Percentiles rank a stretch among this genome's conserved stretches.
Conservation (phyloP, 169 alveolate species). For the Plasmodium falciparum region DNA sequence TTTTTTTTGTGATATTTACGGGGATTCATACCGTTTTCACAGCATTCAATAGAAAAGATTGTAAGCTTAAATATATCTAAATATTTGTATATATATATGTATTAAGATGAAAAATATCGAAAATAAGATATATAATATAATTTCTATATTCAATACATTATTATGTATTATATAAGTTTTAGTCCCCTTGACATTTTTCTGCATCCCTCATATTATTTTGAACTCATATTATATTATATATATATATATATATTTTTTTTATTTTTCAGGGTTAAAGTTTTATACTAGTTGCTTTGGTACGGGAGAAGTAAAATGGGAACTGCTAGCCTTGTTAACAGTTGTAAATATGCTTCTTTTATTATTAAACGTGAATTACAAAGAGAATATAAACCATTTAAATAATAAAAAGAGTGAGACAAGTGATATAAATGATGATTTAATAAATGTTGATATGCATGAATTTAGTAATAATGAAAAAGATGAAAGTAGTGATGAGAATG, state of each 20-base stretch:
- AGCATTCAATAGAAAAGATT: slow-evolving; percentile 56
- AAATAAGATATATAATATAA: not conserved
- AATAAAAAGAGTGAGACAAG: slow-evolving; percentile 62
- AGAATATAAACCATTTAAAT: slow-evolving; percentile 43
- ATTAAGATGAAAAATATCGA: not conserved
- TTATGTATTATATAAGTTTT: not conserved
- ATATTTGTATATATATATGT: not conserved
- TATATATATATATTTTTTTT: slow-evolving; percentile 12
- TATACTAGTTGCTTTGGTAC: slow-evolving; percentile 70
- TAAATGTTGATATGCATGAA: slow-evolving; percentile 67
- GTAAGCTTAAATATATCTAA: slow-evolving; percentile 17
- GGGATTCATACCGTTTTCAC: slow-evolving; percentile 74
- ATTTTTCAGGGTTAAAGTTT: slow-evolving; percentile 53
- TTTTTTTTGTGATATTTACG: slow-evolving; percentile 62
- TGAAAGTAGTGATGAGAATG: slow-evolving; percentile 73
- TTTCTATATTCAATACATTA: not conserved
- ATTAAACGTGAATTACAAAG: slow-evolving; percentile 60
- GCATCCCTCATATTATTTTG: not conserved
- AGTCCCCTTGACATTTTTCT: not conserved
- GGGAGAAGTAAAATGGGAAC: slow-evolving; percentile 72
- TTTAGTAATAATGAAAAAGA: slow-evolving; percentile 73
- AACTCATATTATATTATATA: not conserved
- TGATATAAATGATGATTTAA: slow-evolving; percentile 74
- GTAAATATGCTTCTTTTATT: slow-evolving; percentile 39
- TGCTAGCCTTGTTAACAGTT: slow-evolving; percentile 38